phyloP scores from a whole-genome alignment of 148 eudicot species.

The Chenopodium quinoa region DNA sequence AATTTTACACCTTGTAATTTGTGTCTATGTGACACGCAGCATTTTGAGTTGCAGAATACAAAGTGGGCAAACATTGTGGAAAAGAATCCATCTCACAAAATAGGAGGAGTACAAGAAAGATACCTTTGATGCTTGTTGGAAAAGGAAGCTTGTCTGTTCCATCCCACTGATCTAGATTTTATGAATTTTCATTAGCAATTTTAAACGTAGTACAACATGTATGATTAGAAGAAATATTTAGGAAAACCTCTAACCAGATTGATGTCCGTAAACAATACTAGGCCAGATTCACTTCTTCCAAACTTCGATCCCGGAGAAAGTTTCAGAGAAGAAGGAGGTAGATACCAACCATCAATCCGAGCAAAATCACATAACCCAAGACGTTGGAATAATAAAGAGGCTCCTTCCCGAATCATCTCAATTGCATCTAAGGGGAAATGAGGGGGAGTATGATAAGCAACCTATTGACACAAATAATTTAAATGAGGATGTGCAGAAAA shows the following conservation, averaged over 20 bases:
- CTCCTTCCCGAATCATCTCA: constrained; percentile 67
- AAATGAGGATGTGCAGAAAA: background rate
- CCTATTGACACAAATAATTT: constrained; percentile 40
- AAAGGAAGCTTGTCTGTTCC: constrained; percentile 96
- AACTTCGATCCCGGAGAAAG: constrained; percentile 40
- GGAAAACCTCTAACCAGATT: constrained; percentile 56
- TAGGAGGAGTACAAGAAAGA: background rate
- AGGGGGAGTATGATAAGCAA: constrained; percentile 90
- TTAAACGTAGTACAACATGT: background rate
- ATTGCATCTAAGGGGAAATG: constrained; percentile 72
- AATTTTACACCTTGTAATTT: background rate
- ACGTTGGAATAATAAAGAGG: constrained; percentile 54
- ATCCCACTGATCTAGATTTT: constrained; percentile 77
- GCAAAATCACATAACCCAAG: constrained; percentile 88
- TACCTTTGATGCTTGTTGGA: constrained; percentile 97
- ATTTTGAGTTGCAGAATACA: background rate
- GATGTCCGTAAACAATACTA: constrained; percentile 74
- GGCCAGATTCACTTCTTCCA: constrained; percentile 56
- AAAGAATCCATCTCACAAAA: background rate
- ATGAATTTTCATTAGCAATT: constrained; percentile 1
- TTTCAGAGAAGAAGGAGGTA: constrained; percentile 50
- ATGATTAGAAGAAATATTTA: background rate
- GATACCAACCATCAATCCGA: constrained; percentile 92
- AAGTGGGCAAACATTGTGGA: background rate
- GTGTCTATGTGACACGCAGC: background rate